Base-by-base conservation (phyloP, 306 rosid genomes). In the Canavalia gladiata region DNA sequence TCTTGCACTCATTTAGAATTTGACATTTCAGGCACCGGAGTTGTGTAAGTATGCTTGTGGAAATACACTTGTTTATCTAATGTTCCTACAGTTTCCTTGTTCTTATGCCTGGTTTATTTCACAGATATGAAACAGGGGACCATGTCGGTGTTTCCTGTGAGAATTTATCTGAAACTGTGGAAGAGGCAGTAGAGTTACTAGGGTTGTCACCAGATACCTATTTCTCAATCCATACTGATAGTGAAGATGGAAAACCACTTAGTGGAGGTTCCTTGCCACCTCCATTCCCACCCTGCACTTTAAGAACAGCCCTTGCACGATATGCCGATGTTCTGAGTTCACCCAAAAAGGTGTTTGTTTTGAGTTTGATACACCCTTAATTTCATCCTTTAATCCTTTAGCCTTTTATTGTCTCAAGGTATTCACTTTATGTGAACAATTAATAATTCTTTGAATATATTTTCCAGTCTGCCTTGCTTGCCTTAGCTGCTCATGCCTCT, bases 81-180 rank as follows among this genome's bases (percentile, higher is more conserved):
- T 86, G 65, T 35, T 1, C 65, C 41, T 59, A 75, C 60, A 52
- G 42, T 68, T 85, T 59, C 58, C 25, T 28, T 68, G 67, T 84
- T 57, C 62, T 74, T 63, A 43, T 68, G 34, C 60, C 29, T 55
- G 29, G 56, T 52, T 42, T 63, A 42, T 72, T 81, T 82, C 74
- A 60, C 92, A 96, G 99, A 84, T 96, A 96, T 47, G 99, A 94
- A 82, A 94, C 99, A 2, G 99, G 99, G 77, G 99, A 96, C 86
- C 99, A 94, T 80, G 98, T 96, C 47, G 99, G 98, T 83, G 97
- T 96, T 62, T 92, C 87, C 89, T 90, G 97, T 86, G 99, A 93
- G 87, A 96, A 96, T 87, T 88, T 90, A 64, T 64, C 90, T 50
- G 99, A 96, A 83, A 82, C 85, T 41, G 97, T 94, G 75, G 97